Conservation (phyloP, 148 eudicot species). For the Polygonum aviculare region DNA sequence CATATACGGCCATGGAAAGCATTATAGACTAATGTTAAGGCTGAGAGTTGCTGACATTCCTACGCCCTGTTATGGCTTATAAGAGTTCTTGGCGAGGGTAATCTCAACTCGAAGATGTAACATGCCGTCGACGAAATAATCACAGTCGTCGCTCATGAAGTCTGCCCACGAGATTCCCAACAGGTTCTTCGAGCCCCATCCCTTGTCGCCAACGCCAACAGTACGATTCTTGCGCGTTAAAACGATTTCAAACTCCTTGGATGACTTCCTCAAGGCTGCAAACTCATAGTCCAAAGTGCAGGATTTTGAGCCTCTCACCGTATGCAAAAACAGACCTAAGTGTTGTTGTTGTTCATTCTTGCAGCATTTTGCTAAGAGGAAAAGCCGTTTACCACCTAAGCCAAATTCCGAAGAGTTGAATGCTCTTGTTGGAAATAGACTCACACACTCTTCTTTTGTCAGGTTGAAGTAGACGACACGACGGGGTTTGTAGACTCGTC, state of each 20-base stretch:
- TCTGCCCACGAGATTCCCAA: conserved; percentile 73
- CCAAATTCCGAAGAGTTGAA: conserved; percentile 79
- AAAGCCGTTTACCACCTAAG: conserved; percentile 80
- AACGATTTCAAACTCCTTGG: conserved; percentile 51
- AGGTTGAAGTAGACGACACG: conserved; percentile 78
- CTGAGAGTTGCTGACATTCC: neutral
- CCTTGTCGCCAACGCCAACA: conserved; percentile 44
- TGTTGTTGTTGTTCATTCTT: conserved; percentile 67
- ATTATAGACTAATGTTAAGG: neutral
- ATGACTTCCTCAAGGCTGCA: conserved; percentile 66
- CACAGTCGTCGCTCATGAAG: conserved; percentile 14
- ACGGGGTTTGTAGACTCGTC: conserved; percentile 25
- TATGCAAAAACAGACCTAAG: conserved; percentile 73
- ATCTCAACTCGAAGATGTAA: too few species aligned
- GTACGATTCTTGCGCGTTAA: too few species aligned
- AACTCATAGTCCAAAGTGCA: conserved; percentile 79
- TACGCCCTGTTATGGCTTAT: too few species aligned
- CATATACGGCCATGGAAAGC: too few species aligned
- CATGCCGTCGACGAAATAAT: too few species aligned
- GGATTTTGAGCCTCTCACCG: conserved; percentile 68
- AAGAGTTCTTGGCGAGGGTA: too few species aligned
- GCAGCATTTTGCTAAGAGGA: conserved; percentile 76
- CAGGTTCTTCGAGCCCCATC: conserved; percentile 67
- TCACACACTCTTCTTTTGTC: conserved; percentile 57
- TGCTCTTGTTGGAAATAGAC: conserved; percentile 55